Base-by-base conservation (phyloP, 1,284 basidiomycete genomes). In the Pseudozyma thailandica region DNA sequence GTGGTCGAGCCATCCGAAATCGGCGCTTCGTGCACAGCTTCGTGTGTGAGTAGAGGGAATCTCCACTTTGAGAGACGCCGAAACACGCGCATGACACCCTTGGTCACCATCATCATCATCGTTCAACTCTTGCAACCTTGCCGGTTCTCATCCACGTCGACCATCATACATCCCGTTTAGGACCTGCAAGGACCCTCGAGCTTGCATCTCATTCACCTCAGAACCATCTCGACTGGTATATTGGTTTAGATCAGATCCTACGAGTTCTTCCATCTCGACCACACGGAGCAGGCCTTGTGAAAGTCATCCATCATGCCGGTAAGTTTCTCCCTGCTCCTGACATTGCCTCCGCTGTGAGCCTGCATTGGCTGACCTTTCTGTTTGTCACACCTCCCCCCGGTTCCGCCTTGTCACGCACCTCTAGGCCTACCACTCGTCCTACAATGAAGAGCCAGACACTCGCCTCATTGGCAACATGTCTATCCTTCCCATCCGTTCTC, bases 401-500 rank as follows among this genome's bases (percentile, higher is more conserved):
- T 23, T 46, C 23, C 27, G 12, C 27, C 31, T 26, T 44, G 26
- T 13, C 2, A 9, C 30, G 9, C 6, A 7, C 13, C 10, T n/a
- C 0, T 59, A 59, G 58, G 78, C 79, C 25, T 99, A 99, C 82
- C 96, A 99, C 84, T 98, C 95, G 4, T 87, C 91, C 2, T 90
- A 94, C 84, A 98, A 98, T 84, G 92, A 96, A 71, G 88, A 90
- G 51, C 87, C 88, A 21, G 90, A 94, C 81, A 87, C 89, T 37
- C 88, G 91, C 58, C 89, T 90, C 78, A 90, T 94, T 62, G 96
- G 95, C 57, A 97, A 96, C 84, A 89, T 94, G 84, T 88, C 90
- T 53, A 86, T 98, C 78, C 87, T 98, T 57, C 94, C 96, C 48
- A 91, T 99, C 85, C 91, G 89, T 82, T 93, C 93, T 58, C 91